Evolutionary conservation across 1,284 basidiomycete genomes (phyloP), one percentile per base, ranked within the genome.

Genomic region (Amylostereum chailletii): DNA sequence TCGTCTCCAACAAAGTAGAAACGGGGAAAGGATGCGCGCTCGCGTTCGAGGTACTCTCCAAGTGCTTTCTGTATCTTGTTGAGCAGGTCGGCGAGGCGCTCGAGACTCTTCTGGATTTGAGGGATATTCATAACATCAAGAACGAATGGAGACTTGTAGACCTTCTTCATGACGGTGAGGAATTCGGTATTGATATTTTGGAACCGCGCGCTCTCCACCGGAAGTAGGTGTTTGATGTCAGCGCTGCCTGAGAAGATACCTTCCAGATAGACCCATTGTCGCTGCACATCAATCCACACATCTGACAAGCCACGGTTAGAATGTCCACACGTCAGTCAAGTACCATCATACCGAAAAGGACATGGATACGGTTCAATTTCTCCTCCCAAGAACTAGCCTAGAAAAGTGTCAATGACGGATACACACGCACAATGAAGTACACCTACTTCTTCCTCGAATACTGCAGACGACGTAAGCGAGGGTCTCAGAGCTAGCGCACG

Each of bases 1-100:
- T 99, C 97, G 69, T 99, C 96, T 61, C 96, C 96, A 50, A 99
- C 94, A 65, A 99, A 99, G 72, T 99, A 99, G 76, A 99, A 99
- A 11, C 97, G 90, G 55, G 96, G 97, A 81, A 99, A 99, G 0
- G 93, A 90, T 30, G 94, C 87, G 52, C 94, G 85, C 65, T 99
- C 96, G 53, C 95, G 85, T 63, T 99, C 96, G 30, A 99, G 79
- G 62, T 99, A 99, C 74, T 99, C 96, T 65, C 97, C 96, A 3
- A 99, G 81, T 1, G 97, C 97, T 67, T 99, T 99, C 65, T 99
- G 96, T 46, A 99, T 98, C 75, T 99, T 99, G 74, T 90, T 91
- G 50, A 99, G 75, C 36, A 97, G 74, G 58, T 99, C 96, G 0
- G 93, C 92, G 3, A 99, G 81, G 53, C 96, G 92, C 67, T 99